Percentiles rank a stretch among this genome's conserved stretches.
These are phyloP conservation scores for Penicillium sclerotigenum DNA, from an alignment of 2,329 filamentous ascomycete species.

Conservation along the genomic window DNA sequence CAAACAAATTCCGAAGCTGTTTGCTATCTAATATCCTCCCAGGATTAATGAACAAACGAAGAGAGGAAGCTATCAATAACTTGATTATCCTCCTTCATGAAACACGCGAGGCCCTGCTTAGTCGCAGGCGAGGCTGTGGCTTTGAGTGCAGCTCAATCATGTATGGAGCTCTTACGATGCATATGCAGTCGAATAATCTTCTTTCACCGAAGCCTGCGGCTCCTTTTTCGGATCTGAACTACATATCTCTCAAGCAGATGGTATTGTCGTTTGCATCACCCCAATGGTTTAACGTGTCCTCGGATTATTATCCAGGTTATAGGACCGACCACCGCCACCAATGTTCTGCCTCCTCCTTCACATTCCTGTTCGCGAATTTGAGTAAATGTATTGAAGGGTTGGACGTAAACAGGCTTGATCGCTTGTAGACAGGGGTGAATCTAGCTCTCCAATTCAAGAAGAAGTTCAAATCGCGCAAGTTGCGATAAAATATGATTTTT, in stretches of 20 bases:
- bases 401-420: not conserved
- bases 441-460: not conserved
- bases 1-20: not conserved
- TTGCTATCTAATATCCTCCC: not conserved
- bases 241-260: not conserved
- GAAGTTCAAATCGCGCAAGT: not conserved
- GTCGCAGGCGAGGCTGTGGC: slow-evolving; percentile 13
- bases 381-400: not conserved
- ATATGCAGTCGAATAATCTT: not conserved
- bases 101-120: slow-evolving; percentile 7
- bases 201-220: not conserved
- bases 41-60: slow-evolving; percentile 17
- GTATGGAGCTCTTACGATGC: slow-evolving; percentile 10
- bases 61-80: slow-evolving; percentile 13
- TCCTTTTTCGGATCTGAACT: not conserved
- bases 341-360: not conserved
- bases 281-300: not conserved
- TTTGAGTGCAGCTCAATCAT: slow-evolving; percentile 28
- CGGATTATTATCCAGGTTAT: fast-evolving
- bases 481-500: not conserved
- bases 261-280: not conserved
- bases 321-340: fast-evolving
- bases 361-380: not conserved
- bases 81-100: slow-evolving; percentile 11
- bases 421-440: not conserved